Evolutionary conservation across 306 rosid genomes (phyloP), one percentile per base, ranked within the genome.

Genomic region (Parietaria judaica): DNA sequence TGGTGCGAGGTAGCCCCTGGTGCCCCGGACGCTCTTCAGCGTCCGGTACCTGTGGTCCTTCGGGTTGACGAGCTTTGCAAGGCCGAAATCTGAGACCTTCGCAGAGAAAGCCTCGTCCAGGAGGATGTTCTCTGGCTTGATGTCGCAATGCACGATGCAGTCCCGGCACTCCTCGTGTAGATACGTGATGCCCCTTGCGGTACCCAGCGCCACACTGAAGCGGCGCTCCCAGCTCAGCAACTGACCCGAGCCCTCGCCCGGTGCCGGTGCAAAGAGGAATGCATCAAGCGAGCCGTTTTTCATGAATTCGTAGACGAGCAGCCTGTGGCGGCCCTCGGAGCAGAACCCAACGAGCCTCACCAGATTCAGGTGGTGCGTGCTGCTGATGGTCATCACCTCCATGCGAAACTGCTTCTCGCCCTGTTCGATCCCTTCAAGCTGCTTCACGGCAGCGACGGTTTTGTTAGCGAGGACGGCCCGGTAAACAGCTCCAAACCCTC

Each of bases 151-250:
- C 68, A 90, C 82, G 59, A 87, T 84, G 83, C 95, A 81, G 68
- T 83, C 89, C 6, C 84, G 89, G 43, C 97, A 90, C 80, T 90
- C 97, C 68, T 90, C 97, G 1, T 90, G 96, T 64, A 90, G 94
- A 68, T 90, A 90, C 6, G 97, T 74, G 61, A 90, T 79, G 44
- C 97, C 97, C 75, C 82, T 87, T 7, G 97, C 97, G 50, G 90
- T 85, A 35, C 96, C 94, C 6, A 85, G 76, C 0, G 85, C 86
- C 14, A 87, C 73, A 61, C 71, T 81, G 81, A 74, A 85, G 9
- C 96, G 75, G 11, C 64, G 67, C 67, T 79, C 91, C 96, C 97
- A 90, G 70, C 52, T 74, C 71, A 90, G 72, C 66, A 66, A 61
- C 17, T 77, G 86, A 48, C 81, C 88, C 0, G 84, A 64, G 36